Conservation (phyloP, 352 stramenopile species). For the Phytophthora capsici region DNA sequence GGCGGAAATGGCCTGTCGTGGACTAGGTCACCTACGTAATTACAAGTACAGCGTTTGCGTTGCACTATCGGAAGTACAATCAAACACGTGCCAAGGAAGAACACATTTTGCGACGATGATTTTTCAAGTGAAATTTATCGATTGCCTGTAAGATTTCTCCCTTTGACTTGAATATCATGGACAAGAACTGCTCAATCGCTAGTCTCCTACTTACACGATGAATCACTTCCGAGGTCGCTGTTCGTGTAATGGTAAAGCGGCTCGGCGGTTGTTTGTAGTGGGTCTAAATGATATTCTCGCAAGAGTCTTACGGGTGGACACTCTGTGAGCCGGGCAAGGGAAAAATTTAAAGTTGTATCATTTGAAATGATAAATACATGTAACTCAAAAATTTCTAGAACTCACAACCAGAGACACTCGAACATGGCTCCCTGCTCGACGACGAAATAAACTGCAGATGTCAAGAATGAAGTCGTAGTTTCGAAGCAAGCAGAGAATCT, state of each 20-base stretch:
- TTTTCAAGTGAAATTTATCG: slow-evolving; percentile 14
- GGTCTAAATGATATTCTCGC: too few relatives aligned
- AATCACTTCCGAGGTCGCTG: too few relatives aligned
- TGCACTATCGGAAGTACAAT: slow-evolving; percentile 4
- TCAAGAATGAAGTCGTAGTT: too few relatives aligned
- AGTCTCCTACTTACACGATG: too few relatives aligned
- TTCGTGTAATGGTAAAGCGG: too few relatives aligned
- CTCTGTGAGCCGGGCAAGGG: too few relatives aligned
- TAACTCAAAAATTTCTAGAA: slow-evolving; percentile 34
- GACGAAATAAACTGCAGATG: slow-evolving; percentile 12
- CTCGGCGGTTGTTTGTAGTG: too few relatives aligned
- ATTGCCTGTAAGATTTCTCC: background rate
- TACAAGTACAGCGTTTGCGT: too few relatives aligned
- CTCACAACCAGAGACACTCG: slow-evolving; percentile 14
- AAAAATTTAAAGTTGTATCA: too few relatives aligned
- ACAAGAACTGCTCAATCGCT: too few relatives aligned
- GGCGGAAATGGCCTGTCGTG: slow-evolving; percentile 11
- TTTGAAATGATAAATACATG: slow-evolving; percentile 13
- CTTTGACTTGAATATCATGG: too few relatives aligned
- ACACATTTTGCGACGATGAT: slow-evolving; percentile 15
- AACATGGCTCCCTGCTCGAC: slow-evolving; percentile 3
- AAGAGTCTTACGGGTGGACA: too few relatives aligned
- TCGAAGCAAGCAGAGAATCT: background rate
- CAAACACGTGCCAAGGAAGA: slow-evolving; percentile 5
- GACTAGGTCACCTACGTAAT: background rate